Evolutionary conservation across 805 yeast genomes (phyloP).

Genomic region (Dipodascus albidus): DNA sequence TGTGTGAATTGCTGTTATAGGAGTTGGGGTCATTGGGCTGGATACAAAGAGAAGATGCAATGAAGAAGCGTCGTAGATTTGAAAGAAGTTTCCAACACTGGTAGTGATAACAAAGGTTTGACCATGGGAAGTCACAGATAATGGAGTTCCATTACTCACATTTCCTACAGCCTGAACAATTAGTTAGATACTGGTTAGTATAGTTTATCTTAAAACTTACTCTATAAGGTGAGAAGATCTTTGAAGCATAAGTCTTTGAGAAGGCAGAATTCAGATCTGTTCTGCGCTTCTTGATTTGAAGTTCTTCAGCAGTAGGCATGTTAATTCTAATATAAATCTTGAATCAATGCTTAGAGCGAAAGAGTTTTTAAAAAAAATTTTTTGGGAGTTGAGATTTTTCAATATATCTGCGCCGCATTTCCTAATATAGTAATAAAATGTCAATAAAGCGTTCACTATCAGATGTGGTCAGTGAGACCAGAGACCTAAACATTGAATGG

Average conservation of each 20-base stretch:
- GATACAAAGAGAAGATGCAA: slow-evolving; percentile 80
- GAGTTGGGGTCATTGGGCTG: slow-evolving; percentile 57
- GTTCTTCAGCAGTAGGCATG: background rate
- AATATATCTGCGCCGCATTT: background rate
- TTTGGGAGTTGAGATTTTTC: background rate
- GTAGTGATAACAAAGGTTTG: slow-evolving; percentile 80
- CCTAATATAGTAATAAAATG: background rate
- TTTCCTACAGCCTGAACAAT: slow-evolving; percentile 47
- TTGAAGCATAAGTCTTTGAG: slow-evolving; percentile 29
- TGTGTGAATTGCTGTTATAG: slow-evolving; percentile 62
- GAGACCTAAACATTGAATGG: too few species aligned
- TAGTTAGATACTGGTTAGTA: slow-evolving; percentile 7
- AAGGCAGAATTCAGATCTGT: background rate
- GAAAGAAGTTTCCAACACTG: slow-evolving; percentile 80
- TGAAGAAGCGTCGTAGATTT: slow-evolving; percentile 80
- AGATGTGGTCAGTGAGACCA: background rate
- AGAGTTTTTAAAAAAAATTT: background rate
- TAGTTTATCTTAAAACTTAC: slow-evolving; percentile 23
- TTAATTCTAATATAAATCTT: background rate
- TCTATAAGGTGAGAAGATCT: slow-evolving; percentile 76
- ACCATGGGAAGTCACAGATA: slow-evolving; percentile 82
- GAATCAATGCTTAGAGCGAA: background rate
- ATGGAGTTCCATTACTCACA: slow-evolving; percentile 78
- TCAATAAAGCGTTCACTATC: background rate
- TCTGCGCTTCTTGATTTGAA: background rate